These are phyloP conservation scores for Cyclotella distinguenda DNA, from an alignment of 108 stramenopile species.

Conservation along the genomic window DNA sequence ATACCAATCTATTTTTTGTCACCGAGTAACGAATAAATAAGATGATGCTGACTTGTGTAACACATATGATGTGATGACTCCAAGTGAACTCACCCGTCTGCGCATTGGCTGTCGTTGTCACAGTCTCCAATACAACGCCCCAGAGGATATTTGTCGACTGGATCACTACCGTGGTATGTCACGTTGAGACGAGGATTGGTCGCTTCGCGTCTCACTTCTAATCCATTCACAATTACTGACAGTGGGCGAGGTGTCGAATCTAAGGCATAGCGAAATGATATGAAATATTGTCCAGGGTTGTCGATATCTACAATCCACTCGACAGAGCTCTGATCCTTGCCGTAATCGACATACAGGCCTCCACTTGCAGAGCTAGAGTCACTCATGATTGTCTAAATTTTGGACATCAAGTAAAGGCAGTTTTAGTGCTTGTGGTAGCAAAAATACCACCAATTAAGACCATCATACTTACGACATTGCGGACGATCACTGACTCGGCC, in stretches of 20 bases:
- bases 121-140: conserved; percentile 39
- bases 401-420: background rate
- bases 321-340: conserved; percentile 14
- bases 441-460: no score
- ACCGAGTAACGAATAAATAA: background rate
- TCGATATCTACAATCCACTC: conserved; percentile 37
- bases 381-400: conserved; percentile 11
- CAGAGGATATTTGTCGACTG: conserved; percentile 16
- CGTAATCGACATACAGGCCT: conserved; percentile 16
- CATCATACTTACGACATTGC: conserved; percentile 16
- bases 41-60: conserved; percentile 17
- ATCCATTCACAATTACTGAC: conserved; percentile 12
- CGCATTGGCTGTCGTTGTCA: conserved; percentile 31
- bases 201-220: background rate
- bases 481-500: conserved; percentile 30
- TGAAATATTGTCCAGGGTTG: conserved; percentile 10
- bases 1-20: background rate
- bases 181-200: conserved; percentile 13
- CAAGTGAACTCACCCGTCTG: conserved; percentile 21
- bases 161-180: background rate
- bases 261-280: conserved; percentile 35
- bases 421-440: background rate
- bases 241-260: conserved; percentile 23
- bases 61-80: conserved; percentile 11
- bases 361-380: conserved; percentile 14